A percentile compares a stretch with the other conserved stretches of the same genome.
phyloP scores from a whole-genome alignment of 768 basidiomycete genomes.

The Cyathus striatus region DNA sequence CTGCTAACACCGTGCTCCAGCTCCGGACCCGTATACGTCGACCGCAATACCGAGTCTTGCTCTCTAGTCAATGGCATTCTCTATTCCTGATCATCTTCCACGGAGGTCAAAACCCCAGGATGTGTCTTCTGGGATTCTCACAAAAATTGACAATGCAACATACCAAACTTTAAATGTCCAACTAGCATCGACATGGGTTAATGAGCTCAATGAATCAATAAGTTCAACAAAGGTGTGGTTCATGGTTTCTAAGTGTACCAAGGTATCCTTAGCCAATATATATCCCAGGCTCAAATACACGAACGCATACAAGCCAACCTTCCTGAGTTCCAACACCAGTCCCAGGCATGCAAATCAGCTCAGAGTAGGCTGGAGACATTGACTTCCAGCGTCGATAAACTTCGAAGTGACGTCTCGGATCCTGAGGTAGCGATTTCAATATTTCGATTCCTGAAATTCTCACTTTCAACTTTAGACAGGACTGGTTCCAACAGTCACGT shows the following conservation, averaged over 20 bases:
- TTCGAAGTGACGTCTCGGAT: conserved; percentile 48
- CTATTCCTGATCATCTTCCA: conserved; percentile 69
- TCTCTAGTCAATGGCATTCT: conserved; percentile 73
- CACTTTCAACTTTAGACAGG: conserved; percentile 54
- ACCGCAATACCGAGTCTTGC: no score
- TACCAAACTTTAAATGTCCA: conserved; percentile 52
- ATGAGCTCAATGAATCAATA: conserved; percentile 70
- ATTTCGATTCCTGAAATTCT: background rate
- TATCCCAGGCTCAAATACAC: conserved; percentile 68
- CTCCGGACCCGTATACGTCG: background rate
- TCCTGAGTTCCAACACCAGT: conserved; percentile 58
- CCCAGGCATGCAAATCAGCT: conserved; percentile 57
- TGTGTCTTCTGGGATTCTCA: conserved; percentile 66
- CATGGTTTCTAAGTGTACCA: conserved; percentile 1
- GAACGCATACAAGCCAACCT: conserved; percentile 66
- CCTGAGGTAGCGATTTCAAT: conserved; percentile 44
- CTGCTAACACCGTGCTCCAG: background rate
- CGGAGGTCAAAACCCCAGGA: conserved; percentile 55
- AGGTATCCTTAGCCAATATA: no score
- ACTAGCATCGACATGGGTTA: conserved; percentile 64
- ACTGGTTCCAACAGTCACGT: conserved; percentile 55
- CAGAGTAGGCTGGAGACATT: conserved; percentile 54
- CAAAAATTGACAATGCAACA: conserved; percentile 62
- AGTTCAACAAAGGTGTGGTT: conserved; percentile 60
- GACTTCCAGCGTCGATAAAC: conserved; percentile 42